phyloP scores from a whole-genome alignment of 2,329 filamentous ascomycete genomes.

The Calonectria multiphialidica region DNA sequence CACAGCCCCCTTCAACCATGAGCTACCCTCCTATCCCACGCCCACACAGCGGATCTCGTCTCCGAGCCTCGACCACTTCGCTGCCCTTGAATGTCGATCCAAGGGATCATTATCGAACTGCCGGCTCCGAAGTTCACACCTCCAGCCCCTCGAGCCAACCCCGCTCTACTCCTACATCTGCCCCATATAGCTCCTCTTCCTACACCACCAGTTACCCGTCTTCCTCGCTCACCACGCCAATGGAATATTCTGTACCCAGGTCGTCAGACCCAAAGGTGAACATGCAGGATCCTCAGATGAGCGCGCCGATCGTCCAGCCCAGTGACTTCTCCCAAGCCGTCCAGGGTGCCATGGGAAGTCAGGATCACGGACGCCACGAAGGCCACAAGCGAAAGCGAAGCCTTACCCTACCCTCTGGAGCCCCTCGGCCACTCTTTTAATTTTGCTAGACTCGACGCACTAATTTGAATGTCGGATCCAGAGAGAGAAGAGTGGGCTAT shows the following conservation, averaged over 20 bases:
- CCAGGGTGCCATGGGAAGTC: conserved; percentile 47
- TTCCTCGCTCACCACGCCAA: conserved; percentile 65
- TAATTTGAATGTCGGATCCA: background rate
- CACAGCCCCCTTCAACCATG: conserved; percentile 64
- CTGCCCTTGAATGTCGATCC: conserved; percentile 60
- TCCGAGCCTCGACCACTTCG: conserved; percentile 62
- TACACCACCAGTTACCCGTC: conserved; percentile 66
- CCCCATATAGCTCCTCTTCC: conserved; percentile 56
- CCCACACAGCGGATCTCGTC: conserved; percentile 58
- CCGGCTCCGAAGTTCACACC: conserved; percentile 36
- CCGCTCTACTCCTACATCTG: conserved; percentile 49
- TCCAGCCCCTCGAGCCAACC: conserved; percentile 22
- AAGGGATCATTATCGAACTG: conserved; percentile 57
- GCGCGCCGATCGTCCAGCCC: conserved; percentile 64
- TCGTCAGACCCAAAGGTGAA: conserved; percentile 44
- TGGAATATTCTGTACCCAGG: conserved; percentile 58
- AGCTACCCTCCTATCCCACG: conserved; percentile 60
- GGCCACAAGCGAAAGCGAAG: conserved; percentile 54
- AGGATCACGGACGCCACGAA: conserved; percentile 21
- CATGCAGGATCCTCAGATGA: conserved; percentile 65
- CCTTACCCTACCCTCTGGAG: conserved; percentile 42
- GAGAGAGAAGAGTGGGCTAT: background rate
- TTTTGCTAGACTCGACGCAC: background rate
- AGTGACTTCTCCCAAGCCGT: conserved; percentile 65
- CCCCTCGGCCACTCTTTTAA: conserved; percentile 22